phyloP scores from a whole-genome alignment of 2,329 filamentous ascomycete genomes.

The Hypoxylon sp. region DNA sequence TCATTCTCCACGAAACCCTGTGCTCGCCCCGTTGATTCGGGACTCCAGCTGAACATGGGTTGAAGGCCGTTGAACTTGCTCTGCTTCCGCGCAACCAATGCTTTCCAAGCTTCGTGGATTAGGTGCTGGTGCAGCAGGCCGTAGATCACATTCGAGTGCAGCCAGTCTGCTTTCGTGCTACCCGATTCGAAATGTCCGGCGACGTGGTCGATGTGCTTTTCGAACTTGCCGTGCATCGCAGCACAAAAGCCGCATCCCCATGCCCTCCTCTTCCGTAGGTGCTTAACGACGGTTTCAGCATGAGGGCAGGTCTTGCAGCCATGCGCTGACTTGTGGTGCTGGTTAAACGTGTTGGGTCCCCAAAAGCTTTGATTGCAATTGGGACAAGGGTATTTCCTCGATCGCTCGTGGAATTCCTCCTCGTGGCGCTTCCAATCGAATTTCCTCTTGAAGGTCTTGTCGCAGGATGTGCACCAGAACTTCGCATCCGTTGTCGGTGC shows the following conservation, averaged over 20 bases:
- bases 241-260: constrained; percentile 80
- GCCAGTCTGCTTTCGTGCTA: constrained; percentile 75
- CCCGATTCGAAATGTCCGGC: constrained; percentile 76
- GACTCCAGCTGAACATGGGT: constrained; percentile 72
- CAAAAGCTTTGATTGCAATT: constrained; percentile 78
- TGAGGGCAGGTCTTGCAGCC: constrained; percentile 76
- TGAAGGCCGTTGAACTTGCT: constrained; percentile 65
- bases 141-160: constrained; percentile 77
- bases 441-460: constrained; percentile 77
- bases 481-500: constrained; percentile 48
- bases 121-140: constrained; percentile 76
- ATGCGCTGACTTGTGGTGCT: constrained; percentile 76
- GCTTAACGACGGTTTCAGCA: constrained; percentile 74
- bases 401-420: constrained; percentile 78
- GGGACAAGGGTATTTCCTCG: constrained; percentile 76
- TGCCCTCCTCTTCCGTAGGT: constrained; percentile 74
- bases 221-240: constrained; percentile 72
- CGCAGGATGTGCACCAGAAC: constrained; percentile 63
- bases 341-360: constrained; percentile 77
- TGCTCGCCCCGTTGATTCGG: constrained; percentile 68
- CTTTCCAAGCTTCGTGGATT: constrained; percentile 73
- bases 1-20: constrained; percentile 74
- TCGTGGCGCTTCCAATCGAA: constrained; percentile 80
- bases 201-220: constrained; percentile 78
- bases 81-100: constrained; percentile 63